These are phyloP conservation scores for Termitomyces sp. DNA, from an alignment of 768 basidiomycete species.

Conservation along the genomic window DNA sequence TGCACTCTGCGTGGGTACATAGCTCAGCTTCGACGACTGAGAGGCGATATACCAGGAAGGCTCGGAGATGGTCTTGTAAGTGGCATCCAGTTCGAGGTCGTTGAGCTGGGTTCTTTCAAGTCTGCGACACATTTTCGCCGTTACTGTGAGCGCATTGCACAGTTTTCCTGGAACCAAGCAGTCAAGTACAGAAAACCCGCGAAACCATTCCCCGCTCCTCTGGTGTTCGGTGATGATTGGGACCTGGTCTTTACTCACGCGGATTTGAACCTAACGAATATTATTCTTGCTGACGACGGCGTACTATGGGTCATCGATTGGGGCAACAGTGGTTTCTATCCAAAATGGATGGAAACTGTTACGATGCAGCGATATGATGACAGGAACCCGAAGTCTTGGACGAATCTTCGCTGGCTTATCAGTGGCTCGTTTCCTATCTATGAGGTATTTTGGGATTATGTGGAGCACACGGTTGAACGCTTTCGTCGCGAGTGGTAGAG, in stretches of 20 bases:
- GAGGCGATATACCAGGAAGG: background rate
- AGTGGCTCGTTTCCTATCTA: background rate
- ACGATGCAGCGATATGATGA: slow-evolving; percentile 4
- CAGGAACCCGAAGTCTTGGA: background rate
- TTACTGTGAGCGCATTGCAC: background rate
- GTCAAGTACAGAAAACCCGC: background rate
- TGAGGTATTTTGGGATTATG: background rate
- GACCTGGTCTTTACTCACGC: slow-evolving; percentile 20
- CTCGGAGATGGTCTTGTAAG: background rate
- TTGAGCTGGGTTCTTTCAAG: background rate
- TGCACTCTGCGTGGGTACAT: slow-evolving; percentile 22
- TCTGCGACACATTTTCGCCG: background rate
- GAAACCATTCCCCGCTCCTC: background rate
- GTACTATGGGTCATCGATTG: slow-evolving; percentile 27
- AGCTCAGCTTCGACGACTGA: slow-evolving; percentile 16
- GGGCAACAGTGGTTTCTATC: slow-evolving; percentile 21
- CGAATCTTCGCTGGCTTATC: slow-evolving; percentile 1
- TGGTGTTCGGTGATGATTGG: background rate
- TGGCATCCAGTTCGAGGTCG: background rate
- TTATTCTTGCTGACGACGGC: slow-evolving; percentile 20
- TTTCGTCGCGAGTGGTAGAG: background rate
- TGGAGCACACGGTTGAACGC: background rate
- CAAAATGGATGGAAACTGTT: slow-evolving; percentile 19
- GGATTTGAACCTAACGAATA: slow-evolving; percentile 20
- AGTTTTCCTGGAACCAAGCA: background rate